These are phyloP conservation scores for Talaromyces ruber DNA, from an alignment of 495 filamentous ascomycete species.

Conservation along the genomic window DNA sequence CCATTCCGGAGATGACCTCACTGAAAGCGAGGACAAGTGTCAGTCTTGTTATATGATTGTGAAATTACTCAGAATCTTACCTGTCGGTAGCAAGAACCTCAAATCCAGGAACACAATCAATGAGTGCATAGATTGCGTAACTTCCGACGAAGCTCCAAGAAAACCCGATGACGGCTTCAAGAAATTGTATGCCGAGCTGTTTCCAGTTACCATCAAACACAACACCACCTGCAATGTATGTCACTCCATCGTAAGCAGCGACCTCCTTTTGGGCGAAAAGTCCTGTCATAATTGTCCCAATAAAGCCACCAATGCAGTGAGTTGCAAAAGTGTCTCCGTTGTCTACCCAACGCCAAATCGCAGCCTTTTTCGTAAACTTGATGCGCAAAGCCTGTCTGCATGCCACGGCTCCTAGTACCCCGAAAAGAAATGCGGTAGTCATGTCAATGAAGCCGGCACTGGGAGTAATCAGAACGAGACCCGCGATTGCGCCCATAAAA, in stretches of 20 bases:
- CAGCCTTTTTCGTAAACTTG: conserved; percentile 34
- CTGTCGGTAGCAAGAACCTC: conserved; percentile 23
- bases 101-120: conserved; percentile 25
- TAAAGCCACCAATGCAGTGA: conserved; percentile 33
- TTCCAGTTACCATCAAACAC: conserved; percentile 43
- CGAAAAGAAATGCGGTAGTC: conserved; percentile 35
- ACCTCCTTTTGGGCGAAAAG: conserved; percentile 29
- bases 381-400: conserved; percentile 39
- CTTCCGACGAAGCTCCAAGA: conserved; percentile 25
- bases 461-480: conserved; percentile 41
- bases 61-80: conserved; percentile 10
- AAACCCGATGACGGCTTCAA: conserved; percentile 32
- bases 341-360: conserved; percentile 29
- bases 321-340: conserved; percentile 40
- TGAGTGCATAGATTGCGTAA: conserved; percentile 19
- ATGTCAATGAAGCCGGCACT: conserved; percentile 37
- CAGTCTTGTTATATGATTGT: not conserved
- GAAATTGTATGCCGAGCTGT: conserved; percentile 45
- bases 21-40: conserved; percentile 11
- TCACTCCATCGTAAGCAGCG: conserved; percentile 32
- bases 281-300: conserved; percentile 28
- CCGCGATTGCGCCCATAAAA: conserved; percentile 42
- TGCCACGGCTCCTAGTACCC: conserved; percentile 29
- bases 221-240: conserved; percentile 26
- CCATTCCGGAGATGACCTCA: conserved; percentile 36